Conservation (phyloP, 768 basidiomycete genomes). For the Mycena olivaceomarginata region DNA sequence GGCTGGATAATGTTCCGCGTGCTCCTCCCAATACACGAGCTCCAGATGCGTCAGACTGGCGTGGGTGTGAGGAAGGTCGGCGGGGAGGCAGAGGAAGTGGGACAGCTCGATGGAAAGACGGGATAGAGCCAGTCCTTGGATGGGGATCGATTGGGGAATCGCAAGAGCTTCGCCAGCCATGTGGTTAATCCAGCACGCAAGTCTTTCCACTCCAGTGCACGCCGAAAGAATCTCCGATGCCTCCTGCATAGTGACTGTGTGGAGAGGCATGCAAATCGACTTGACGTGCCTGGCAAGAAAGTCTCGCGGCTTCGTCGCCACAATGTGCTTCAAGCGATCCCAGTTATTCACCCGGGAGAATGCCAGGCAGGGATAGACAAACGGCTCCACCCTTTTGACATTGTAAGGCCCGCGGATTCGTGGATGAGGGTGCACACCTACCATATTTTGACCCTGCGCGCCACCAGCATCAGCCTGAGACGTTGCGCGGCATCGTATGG, state of each 20-base stretch:
- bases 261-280: constrained; percentile 8
- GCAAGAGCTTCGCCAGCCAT: not conserved
- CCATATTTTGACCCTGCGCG: constrained; percentile 19
- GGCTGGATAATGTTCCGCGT: not conserved
- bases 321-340: constrained; percentile 1
- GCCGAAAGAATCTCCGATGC: constrained; percentile 2
- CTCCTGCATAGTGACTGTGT: not conserved
- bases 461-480: constrained; percentile 16
- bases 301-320: constrained; percentile 12
- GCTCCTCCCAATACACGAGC: constrained; percentile 1
- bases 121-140: not conserved
- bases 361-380: not conserved
- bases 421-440: not conserved
- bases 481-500: constrained; percentile 1
- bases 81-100: constrained; percentile 22
- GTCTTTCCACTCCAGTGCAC: constrained; percentile 3
- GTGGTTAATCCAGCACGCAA: constrained; percentile 15
- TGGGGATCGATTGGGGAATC: not conserved
- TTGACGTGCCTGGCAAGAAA: constrained; percentile 11
- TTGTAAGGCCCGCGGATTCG: too few relatives aligned
- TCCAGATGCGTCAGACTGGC: constrained; percentile 21
- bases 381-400: constrained; percentile 8
- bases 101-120: constrained; percentile 28
- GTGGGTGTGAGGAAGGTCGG: not conserved
- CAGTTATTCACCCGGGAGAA: constrained; percentile 15